phyloP scores from a whole-genome alignment of 1,139 yeast genomes.

The Magnusiomyces paraingens region DNA sequence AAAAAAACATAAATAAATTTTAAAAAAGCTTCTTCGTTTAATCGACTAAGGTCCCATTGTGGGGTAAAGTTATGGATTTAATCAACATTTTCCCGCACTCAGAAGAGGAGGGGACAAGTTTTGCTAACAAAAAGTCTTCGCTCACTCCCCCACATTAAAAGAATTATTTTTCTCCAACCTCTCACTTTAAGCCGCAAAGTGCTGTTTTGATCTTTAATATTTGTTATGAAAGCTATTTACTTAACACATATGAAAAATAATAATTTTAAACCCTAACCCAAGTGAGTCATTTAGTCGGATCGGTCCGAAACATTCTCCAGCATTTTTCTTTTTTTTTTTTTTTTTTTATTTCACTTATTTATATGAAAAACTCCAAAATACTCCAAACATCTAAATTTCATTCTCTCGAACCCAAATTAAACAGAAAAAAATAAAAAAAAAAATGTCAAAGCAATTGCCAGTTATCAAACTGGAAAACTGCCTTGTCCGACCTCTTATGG shows the following conservation, averaged over 20 bases:
- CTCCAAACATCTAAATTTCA: neutral
- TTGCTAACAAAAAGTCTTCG: neutral
- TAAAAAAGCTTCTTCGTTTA: too few species aligned
- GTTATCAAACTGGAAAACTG: conserved; percentile 22
- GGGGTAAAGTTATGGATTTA: neutral
- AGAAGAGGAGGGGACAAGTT: neutral
- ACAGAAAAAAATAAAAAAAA: neutral
- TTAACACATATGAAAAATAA: too few species aligned
- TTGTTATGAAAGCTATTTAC: too few species aligned
- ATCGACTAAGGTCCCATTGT: too few species aligned
- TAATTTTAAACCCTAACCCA: neutral
- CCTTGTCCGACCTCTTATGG: conserved; percentile 22
- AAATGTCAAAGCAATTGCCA: neutral
- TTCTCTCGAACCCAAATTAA: neutral
- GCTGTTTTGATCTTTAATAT: too few species aligned
- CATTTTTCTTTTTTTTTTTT: neutral
- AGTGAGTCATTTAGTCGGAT: neutral
- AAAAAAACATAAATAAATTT: too few species aligned
- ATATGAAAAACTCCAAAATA: too few species aligned
- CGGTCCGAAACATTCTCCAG: neutral
- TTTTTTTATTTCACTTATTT: too few species aligned
- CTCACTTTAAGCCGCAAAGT: too few species aligned
- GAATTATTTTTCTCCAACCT: too few species aligned
- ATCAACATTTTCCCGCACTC: neutral
- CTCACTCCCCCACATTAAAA: too few species aligned